Evolutionary conservation across 257 asterid genomes (phyloP), one percentile per base, ranked within the genome.

Genomic region (Solanum bukasovii): DNA sequence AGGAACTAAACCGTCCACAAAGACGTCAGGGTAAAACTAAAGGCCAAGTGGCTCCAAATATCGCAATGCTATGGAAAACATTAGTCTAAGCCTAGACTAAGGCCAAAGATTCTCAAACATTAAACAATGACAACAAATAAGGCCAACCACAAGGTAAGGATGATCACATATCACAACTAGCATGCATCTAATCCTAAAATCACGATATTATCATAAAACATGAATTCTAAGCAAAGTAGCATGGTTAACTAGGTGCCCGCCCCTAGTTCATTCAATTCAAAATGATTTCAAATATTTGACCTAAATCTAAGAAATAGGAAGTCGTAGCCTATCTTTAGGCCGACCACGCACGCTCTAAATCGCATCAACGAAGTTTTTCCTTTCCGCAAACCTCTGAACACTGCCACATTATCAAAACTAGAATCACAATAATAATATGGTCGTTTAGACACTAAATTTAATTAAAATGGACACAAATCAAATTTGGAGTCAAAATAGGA

Each of bases 331-430:
- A 63, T 1, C 1, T 23, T n/a, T 23, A 9, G 71, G 71, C 13
- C 14, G 14, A 4, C 5, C 7, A n/a, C 4, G 6, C 1, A 5
- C 0, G 0, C 31, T 63, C 31, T 10, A 23, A 23, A n/a, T 61
- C 5, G 4, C 1, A 11, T 63, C 7, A 1, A 2, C 0, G 0
- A 59, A 9, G 71, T 0, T n/a, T 63, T n/a, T 9, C 16, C 1
- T 63, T 63, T 56, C 0, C 7, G 0, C 27, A 63, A 1, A 0
- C 34, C 34, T 33, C 0, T 0, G 0, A 4, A 23, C 14, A 23
- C 12, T 63, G 1, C 12, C 14, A 9, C 31, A 4, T 4, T 23
- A 4, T 63, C 1, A 63, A 63, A 23, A 63, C 27, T 63, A 63
- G 31, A 23, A 23, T 23, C 7, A 23, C 3, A 23, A 21, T 10